Percentiles rank a stretch among this genome's conserved stretches.
These are phyloP conservation scores for Pseudogymnoascus sp. DNA, from an alignment of 2,329 filamentous ascomycete genomes.

Conservation along the genomic window DNA sequence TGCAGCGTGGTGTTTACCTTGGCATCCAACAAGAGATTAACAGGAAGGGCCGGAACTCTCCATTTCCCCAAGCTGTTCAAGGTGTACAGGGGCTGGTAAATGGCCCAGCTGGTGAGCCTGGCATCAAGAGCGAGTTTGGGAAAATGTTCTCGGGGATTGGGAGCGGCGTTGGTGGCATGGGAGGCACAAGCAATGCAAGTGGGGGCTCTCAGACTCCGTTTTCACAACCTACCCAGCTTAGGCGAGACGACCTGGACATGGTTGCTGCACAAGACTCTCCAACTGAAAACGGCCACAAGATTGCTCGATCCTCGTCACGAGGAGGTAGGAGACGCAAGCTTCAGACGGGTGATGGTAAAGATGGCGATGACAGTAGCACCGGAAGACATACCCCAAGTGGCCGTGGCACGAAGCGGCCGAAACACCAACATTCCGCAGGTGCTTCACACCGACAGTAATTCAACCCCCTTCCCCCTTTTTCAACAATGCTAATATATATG, in stretches of 20 bases:
- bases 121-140: slow-evolving; percentile 90
- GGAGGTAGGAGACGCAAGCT: slow-evolving; percentile 59
- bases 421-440: slow-evolving; percentile 41
- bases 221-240: slow-evolving; percentile 32
- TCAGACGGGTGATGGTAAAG: slow-evolving; percentile 64
- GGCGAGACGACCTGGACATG: slow-evolving; percentile 45
- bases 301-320: slow-evolving; percentile 33
- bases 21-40: slow-evolving; percentile 69
- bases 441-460: slow-evolving; percentile 62
- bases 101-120: slow-evolving; percentile 71
- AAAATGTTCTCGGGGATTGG: slow-evolving; percentile 93
- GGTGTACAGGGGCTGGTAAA: slow-evolving; percentile 76
- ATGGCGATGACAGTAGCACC: slow-evolving; percentile 59
- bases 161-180: slow-evolving; percentile 51
- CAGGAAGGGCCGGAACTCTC: slow-evolving; percentile 74
- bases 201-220: slow-evolving; percentile 44
- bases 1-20: slow-evolving; percentile 58
- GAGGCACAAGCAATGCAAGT: slow-evolving; percentile 39
- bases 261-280: slow-evolving; percentile 36
- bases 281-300: slow-evolving; percentile 30
- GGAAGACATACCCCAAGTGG: slow-evolving; percentile 52
- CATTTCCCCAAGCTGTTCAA: slow-evolving; percentile 86
- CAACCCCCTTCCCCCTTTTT: neutral
- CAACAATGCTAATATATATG: slow-evolving; percentile 19
- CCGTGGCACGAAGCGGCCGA: slow-evolving; percentile 53